Conservation (phyloP, 805 yeast species). For the Kockiozyma suomiensis region DNA sequence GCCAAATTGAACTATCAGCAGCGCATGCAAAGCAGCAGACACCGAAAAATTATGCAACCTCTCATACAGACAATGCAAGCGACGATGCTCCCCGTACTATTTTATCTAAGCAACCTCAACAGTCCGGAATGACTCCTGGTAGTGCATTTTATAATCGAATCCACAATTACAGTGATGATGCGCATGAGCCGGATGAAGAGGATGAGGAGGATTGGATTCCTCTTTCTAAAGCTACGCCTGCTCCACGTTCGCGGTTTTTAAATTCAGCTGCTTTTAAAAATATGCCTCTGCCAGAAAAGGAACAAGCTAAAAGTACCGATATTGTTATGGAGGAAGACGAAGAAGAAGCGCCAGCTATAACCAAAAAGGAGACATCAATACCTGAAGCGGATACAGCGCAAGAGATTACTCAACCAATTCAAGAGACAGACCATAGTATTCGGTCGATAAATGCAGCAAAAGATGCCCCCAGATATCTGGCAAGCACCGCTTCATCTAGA, state of each 20-base stretch:
- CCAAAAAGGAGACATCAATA: background rate
- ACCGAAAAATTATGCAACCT: background rate
- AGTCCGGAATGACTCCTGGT: slow-evolving; percentile 3
- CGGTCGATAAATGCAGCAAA: background rate
- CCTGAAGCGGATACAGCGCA: background rate
- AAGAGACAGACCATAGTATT: background rate
- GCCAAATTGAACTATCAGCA: background rate
- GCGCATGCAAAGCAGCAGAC: background rate
- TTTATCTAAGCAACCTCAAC: background rate
- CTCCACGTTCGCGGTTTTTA: slow-evolving; percentile 19
- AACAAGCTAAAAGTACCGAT: background rate
- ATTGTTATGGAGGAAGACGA: slow-evolving; percentile 8
- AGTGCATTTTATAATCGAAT: slow-evolving; percentile 11
- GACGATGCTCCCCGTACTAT: background rate
- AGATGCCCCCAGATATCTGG: slow-evolving; percentile 12
- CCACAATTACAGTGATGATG: slow-evolving; percentile 8
- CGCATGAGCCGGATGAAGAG: slow-evolving; percentile 10
- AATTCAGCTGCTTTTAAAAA: background rate
- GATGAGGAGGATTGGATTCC: slow-evolving; percentile 37
- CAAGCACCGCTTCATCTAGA: slow-evolving; percentile 27
- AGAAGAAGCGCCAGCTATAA: slow-evolving; percentile 1
- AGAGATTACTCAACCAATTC: background rate
- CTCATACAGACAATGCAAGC: background rate
- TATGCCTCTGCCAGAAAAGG: background rate
- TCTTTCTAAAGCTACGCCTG: slow-evolving; percentile 30